Evolutionary conservation across 345 rosid genomes (phyloP).

Genomic region (Theobroma cacao): DNA sequence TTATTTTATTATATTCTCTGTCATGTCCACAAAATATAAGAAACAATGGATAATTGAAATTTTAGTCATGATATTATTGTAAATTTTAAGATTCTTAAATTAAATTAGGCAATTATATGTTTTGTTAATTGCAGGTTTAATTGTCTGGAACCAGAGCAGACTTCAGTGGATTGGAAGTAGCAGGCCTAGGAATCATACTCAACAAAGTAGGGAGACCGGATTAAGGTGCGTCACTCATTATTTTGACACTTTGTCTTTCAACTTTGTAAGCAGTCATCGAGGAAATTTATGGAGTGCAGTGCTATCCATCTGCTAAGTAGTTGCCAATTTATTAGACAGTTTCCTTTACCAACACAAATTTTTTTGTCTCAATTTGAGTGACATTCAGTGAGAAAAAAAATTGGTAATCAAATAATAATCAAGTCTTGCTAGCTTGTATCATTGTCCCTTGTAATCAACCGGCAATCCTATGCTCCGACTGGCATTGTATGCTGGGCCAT

Average conservation of each 20-base stretch:
- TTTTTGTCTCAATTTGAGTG: not conserved
- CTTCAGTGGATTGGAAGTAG: slow-evolving; percentile 55
- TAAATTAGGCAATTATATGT: not conserved
- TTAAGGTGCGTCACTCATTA: slow-evolving; percentile 37
- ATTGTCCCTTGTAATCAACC: not conserved
- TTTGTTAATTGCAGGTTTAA: slow-evolving; percentile 41
- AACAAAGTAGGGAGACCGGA: slow-evolving; percentile 32
- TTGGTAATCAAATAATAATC: not conserved
- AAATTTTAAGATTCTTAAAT: not conserved
- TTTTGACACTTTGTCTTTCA: not conserved
- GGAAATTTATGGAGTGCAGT: not conserved
- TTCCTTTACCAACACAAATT: not conserved
- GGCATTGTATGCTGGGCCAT: not conserved
- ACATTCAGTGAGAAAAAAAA: not conserved
- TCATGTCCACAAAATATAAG: not conserved
- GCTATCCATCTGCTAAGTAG: not conserved
- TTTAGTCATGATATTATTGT: not conserved
- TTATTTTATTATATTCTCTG: not conserved
- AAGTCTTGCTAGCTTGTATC: not conserved
- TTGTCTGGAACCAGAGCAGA: slow-evolving; percentile 64
- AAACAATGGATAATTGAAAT: not conserved
- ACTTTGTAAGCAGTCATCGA: not conserved
- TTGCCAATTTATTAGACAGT: not conserved
- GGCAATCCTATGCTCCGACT: not conserved
- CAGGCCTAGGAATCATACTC: slow-evolving; percentile 22